These are phyloP conservation scores for Primulina tabacum DNA, from an alignment of 257 asterid species.

Conservation along the genomic window DNA sequence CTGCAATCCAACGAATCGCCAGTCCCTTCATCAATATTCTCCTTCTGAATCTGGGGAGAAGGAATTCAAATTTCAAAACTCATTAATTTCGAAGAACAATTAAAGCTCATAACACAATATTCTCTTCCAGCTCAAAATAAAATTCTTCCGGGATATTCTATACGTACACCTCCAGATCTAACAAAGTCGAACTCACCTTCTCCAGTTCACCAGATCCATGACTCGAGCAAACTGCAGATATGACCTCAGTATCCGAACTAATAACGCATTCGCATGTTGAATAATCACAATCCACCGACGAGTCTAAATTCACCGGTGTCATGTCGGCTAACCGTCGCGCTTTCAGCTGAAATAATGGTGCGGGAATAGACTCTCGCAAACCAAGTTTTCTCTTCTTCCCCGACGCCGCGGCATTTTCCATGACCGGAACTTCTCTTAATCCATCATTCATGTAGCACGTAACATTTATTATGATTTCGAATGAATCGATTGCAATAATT, in stretches of 20 bases:
- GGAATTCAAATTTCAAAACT: constrained; percentile 31
- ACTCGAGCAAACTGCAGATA: constrained; percentile 2
- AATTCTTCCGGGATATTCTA: background rate
- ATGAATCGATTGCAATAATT: constrained; percentile 8
- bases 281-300: constrained; percentile 15
- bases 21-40: constrained; percentile 32
- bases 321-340: constrained; percentile 32
- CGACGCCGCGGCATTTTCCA: constrained; percentile 26
- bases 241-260: background rate
- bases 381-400: constrained; percentile 46
- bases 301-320: constrained; percentile 29
- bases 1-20: constrained; percentile 33
- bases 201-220: constrained; percentile 7
- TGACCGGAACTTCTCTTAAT: constrained; percentile 26
- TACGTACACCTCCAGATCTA: constrained; percentile 13
- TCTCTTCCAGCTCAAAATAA: constrained; percentile 4
- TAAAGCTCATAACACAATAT: constrained; percentile 22
- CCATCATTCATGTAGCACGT: constrained; percentile 19
- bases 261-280: constrained; percentile 4
- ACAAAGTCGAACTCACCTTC: constrained; percentile 6
- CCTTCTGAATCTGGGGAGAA: constrained; percentile 27
- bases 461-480: background rate
- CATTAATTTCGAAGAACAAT: constrained; percentile 9
- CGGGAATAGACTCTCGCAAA: constrained; percentile 26
- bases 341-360: constrained; percentile 36